Percentiles rank a stretch among this genome's conserved stretches.
Conservation (phyloP, 352 stramenopile genomes). For the Globisporangium middletonii region DNA sequence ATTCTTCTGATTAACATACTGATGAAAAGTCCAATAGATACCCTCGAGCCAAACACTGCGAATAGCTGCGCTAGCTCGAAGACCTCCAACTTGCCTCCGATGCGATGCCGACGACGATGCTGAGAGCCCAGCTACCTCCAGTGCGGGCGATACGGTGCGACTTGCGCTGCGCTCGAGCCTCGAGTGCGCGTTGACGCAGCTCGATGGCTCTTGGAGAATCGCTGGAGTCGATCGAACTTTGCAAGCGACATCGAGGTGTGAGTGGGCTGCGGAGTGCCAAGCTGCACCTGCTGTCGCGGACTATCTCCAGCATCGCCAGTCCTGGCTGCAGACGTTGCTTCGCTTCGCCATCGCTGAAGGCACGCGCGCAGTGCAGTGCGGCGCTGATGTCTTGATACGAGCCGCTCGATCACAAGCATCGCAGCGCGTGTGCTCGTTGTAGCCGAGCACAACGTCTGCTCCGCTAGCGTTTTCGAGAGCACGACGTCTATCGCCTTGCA, state of each 20-base stretch:
- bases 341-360: background rate
- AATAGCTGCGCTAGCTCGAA: too few species aligned
- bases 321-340: too few species aligned
- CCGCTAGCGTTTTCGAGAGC: background rate
- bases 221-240: background rate
- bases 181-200: background rate
- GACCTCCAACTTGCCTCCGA: too few species aligned
- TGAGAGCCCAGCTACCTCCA: background rate
- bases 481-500: too few species aligned
- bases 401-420: background rate
- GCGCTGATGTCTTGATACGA: background rate
- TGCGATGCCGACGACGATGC: too few species aligned
- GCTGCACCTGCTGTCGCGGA: background rate
- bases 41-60: too few species aligned
- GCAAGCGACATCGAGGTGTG: background rate
- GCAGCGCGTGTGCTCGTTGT: background rate
- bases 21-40: too few species aligned
- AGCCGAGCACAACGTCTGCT: background rate
- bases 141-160: background rate
- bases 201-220: background rate
- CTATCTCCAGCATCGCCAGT: background rate
- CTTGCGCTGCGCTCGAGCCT: background rate
- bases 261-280: background rate
- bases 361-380: background rate
- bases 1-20: too few species aligned